These are phyloP conservation scores for Coelastrella sp. DNA, from an alignment of 139 green algal species.

Conservation along the genomic window DNA sequence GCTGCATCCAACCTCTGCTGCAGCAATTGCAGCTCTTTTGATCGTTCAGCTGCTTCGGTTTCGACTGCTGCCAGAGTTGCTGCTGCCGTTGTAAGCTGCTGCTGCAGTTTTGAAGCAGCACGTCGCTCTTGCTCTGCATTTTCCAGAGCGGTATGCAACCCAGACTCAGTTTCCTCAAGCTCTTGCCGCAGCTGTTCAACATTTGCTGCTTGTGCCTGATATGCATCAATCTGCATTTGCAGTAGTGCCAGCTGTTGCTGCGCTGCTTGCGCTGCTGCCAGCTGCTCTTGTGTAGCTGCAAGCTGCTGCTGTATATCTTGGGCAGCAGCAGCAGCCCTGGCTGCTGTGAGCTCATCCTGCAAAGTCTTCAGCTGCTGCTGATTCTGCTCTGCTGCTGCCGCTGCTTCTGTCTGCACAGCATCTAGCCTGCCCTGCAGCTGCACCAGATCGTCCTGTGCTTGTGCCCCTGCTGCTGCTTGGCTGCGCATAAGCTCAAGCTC, in stretches of 20 bases:
- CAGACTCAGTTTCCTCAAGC: background rate
- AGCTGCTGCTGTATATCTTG: background rate
- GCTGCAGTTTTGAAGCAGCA: background rate
- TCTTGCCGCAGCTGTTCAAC: background rate
- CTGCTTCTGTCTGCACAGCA: too few relatives aligned
- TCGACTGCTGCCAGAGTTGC: background rate
- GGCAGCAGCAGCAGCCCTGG: background rate
- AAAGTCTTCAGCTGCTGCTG: background rate
- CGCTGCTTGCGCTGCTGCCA: background rate
- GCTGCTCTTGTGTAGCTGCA: background rate
- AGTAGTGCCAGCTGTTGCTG: background rate
- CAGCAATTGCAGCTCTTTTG: background rate
- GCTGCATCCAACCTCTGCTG: background rate
- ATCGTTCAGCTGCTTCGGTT: background rate
- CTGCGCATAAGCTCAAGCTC: too few relatives aligned
- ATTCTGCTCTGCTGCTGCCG: background rate
- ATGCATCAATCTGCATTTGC: background rate
- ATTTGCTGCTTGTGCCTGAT: background rate
- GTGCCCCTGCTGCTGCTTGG: background rate
- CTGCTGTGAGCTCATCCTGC: background rate
- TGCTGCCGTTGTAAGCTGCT: constrained; percentile 10
- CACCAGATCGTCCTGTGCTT: background rate
- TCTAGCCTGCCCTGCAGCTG: background rate
- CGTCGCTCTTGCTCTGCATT: background rate
- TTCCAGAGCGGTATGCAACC: background rate